These are phyloP conservation scores for Vanderwaltozyma verrucispora DNA, from an alignment of 805 yeast species.

Conservation along the genomic window DNA sequence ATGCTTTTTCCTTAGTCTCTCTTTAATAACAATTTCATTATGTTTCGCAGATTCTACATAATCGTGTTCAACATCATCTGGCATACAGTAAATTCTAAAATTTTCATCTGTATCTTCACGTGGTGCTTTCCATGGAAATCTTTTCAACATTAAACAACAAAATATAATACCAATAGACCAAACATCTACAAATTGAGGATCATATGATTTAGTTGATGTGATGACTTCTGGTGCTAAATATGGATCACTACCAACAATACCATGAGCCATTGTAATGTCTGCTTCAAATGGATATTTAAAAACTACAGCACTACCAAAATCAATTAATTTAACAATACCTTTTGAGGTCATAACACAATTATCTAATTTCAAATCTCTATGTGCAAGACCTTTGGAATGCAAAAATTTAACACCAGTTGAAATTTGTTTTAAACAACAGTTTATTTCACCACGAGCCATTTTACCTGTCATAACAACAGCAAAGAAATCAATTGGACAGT, in stretches of 20 bases:
- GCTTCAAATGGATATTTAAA: constrained; percentile 67
- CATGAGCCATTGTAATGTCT: constrained; percentile 50
- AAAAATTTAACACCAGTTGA: constrained; percentile 61
- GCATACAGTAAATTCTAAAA: constrained; percentile 51
- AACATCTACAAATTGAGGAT: constrained; percentile 69
- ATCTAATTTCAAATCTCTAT: constrained; percentile 72
- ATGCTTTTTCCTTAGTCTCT: constrained; percentile 23
- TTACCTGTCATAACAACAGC: constrained; percentile 81
- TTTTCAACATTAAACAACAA: constrained; percentile 76
- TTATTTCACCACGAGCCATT: constrained; percentile 72
- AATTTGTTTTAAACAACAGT: constrained; percentile 71
- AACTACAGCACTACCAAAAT: constrained; percentile 77
- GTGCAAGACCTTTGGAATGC: constrained; percentile 72
- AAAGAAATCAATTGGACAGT: constrained; percentile 74
- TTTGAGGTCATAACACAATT: constrained; percentile 68
- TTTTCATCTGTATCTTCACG: constrained; percentile 52
- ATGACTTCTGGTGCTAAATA: constrained; percentile 79
- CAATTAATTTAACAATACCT: constrained; percentile 70
- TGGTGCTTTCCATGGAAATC: constrained; percentile 86
- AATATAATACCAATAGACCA: constrained; percentile 82
- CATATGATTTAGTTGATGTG: constrained; percentile 41
- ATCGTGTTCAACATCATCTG: constrained; percentile 70
- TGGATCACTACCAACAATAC: constrained; percentile 80
- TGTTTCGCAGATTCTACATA: constrained; percentile 61
- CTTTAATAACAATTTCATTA: constrained; percentile 53